Conservation (phyloP, 768 basidiomycete species). For the Suillus placidus region DNA sequence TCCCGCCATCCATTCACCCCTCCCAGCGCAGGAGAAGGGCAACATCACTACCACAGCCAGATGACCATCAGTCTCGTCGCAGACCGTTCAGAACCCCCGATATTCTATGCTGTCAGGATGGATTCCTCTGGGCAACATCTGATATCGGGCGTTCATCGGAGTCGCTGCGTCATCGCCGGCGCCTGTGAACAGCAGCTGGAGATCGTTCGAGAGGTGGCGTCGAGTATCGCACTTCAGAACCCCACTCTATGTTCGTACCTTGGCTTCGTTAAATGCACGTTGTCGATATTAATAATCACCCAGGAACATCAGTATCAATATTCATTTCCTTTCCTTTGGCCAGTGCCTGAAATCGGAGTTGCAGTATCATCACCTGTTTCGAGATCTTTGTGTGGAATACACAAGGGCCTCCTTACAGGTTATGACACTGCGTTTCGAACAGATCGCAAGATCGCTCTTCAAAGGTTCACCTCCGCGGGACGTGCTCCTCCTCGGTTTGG, state of each 20-base stretch:
- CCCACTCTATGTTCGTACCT: background rate
- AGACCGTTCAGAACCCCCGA: background rate
- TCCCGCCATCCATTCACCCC: no score
- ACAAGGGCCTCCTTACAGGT: background rate
- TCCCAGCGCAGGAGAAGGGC: background rate
- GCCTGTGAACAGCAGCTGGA: background rate
- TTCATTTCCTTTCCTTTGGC: no score
- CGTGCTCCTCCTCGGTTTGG: no score
- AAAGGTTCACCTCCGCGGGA: background rate
- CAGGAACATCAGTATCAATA: background rate
- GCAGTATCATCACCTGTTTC: background rate
- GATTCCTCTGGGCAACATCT: background rate
- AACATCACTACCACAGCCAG: background rate
- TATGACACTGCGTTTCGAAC: background rate
- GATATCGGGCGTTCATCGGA: background rate
- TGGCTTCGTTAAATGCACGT: background rate
- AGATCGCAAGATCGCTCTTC: background rate
- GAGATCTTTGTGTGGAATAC: background rate
- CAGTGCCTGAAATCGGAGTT: background rate
- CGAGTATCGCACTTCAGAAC: background rate
- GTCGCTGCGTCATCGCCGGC: background rate
- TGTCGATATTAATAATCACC: background rate
- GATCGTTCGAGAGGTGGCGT: background rate
- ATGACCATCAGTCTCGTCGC: background rate
- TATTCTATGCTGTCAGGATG: background rate